Evolutionary conservation across 2,329 filamentous ascomycete species (phyloP).

Genomic region (Penicillium brasilianum): DNA sequence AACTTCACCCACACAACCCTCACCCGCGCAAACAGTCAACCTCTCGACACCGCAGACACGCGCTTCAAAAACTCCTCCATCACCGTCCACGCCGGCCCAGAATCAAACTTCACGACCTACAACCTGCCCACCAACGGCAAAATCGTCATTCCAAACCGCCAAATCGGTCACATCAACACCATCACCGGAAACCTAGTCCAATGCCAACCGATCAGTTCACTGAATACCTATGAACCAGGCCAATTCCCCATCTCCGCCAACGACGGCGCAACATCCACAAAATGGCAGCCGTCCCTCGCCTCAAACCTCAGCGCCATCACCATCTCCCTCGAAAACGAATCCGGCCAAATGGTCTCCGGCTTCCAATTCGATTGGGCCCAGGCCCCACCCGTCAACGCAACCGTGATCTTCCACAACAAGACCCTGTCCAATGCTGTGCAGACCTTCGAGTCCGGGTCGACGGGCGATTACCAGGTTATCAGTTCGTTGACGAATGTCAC

Average conservation of each 20-base stretch:
- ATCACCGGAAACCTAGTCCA: slow-evolving; percentile 67
- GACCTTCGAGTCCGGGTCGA: slow-evolving; percentile 14
- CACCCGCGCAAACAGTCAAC: slow-evolving; percentile 53
- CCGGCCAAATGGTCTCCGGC: slow-evolving; percentile 41
- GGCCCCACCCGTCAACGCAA: slow-evolving; percentile 59
- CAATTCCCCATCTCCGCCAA: slow-evolving; percentile 72
- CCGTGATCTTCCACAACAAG: slow-evolving; percentile 61
- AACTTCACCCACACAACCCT: slow-evolving; percentile 70
- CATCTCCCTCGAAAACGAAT: slow-evolving; percentile 56
- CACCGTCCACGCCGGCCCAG: slow-evolving; percentile 61
- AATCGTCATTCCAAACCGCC: slow-evolving; percentile 63
- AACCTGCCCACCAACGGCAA: slow-evolving; percentile 56
- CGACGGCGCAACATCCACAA: slow-evolving; percentile 69
- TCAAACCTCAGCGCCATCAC: slow-evolving; percentile 61
- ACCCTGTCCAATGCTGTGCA: slow-evolving; percentile 35
- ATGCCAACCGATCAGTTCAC: slow-evolving; percentile 61
- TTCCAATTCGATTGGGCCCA: slow-evolving; percentile 67
- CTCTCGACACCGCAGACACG: slow-evolving; percentile 58
- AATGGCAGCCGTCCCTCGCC: slow-evolving; percentile 65
- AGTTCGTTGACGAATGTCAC: slow-evolving; percentile 37
- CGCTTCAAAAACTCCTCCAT: slow-evolving; percentile 61
- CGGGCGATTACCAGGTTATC: slow-evolving; percentile 30
- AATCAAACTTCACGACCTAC: slow-evolving; percentile 50
- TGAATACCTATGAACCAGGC: slow-evolving; percentile 60
- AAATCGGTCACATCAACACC: slow-evolving; percentile 60